Evolutionary conservation across 148 eudicot species (phyloP).

Genomic region (Cornus suecica): DNA sequence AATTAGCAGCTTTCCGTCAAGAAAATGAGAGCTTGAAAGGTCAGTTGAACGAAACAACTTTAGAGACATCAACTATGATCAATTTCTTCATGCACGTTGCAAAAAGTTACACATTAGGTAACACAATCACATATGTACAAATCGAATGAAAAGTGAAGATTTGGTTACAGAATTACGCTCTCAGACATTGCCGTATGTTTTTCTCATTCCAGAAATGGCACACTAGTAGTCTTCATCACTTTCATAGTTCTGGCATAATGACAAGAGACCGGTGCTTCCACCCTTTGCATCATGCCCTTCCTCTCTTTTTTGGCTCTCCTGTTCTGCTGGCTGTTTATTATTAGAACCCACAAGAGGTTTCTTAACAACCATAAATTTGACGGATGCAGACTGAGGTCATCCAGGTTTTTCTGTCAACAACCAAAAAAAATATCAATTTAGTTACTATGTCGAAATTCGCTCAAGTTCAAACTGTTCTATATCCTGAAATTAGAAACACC

Average conservation of each 20-base stretch:
- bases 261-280: slow-evolving; percentile 38
- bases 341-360: slow-evolving; percentile 25
- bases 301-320: slow-evolving; percentile 21
- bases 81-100: too few species aligned
- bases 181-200: too few species aligned
- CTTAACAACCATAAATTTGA: slow-evolving; percentile 42
- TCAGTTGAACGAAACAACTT: too few species aligned
- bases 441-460: neutral
- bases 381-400: slow-evolving; percentile 7
- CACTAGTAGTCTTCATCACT: slow-evolving; percentile 53
- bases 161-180: too few species aligned
- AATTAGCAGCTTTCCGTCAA: slow-evolving; percentile 19
- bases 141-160: too few species aligned
- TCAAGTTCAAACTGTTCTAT: neutral
- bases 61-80: too few species aligned
- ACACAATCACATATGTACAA: too few species aligned
- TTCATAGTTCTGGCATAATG: slow-evolving; percentile 54
- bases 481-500: neutral
- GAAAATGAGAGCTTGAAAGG: slow-evolving; percentile 47
- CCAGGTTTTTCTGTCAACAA: slow-evolving; percentile 24
- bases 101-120: too few species aligned
- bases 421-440: neutral
- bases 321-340: slow-evolving; percentile 10
- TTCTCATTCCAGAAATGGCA: too few species aligned
- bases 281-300: slow-evolving; percentile 7